Base-by-base conservation (phyloP, 108 stramenopile species). In the Conticribra guillardii region DNA sequence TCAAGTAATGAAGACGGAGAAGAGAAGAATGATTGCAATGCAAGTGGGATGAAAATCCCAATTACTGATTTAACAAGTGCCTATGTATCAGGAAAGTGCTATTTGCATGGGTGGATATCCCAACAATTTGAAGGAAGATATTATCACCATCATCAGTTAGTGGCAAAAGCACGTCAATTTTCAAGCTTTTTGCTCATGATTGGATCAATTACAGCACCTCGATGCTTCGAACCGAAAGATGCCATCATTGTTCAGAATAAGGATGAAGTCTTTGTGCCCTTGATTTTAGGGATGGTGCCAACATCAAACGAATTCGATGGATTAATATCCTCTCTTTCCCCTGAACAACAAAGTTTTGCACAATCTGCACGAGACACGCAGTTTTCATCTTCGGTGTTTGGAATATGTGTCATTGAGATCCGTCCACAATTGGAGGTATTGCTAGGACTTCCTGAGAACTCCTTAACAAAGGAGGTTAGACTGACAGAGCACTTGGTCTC, bases 221-320 rank as follows among this genome's bases (percentile, higher is more conserved):
- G 69, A 24, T 21, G 44, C n/a, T 81, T 84, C 51, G 71, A 71
- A 19, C 73, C 79, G 11, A 52, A 67, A 54, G 60, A 73, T 30
- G 84, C 76, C 5, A 54, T 84, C 64, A 54, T 84, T 1, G 46
- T 84, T 5, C 60, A 67, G 44, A 74, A 84, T 63, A 81, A 80
- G 55, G 84, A 84, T 33, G 80, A 81, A 8, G 64, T 76, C 21
- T 28, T 68, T 22, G 26, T 84, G 4, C 84, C 84, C 0, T 44
- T 84, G 0, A 31, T 57, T 21, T 33, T 84, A 26, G 59, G 73
- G 17, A 51, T 54, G 23, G 0, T 77, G 27, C 80, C 70, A n/a
- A 21, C 69, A 22, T 58, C 79, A 5, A 71, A 81, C 57, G 70
- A 69, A 2, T 81, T 84, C 60, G 41, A 65, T 7, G 77, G 75